Evolutionary conservation across 495 filamentous ascomycete species (phyloP).

Genomic region (Penicillium samsonianum): DNA sequence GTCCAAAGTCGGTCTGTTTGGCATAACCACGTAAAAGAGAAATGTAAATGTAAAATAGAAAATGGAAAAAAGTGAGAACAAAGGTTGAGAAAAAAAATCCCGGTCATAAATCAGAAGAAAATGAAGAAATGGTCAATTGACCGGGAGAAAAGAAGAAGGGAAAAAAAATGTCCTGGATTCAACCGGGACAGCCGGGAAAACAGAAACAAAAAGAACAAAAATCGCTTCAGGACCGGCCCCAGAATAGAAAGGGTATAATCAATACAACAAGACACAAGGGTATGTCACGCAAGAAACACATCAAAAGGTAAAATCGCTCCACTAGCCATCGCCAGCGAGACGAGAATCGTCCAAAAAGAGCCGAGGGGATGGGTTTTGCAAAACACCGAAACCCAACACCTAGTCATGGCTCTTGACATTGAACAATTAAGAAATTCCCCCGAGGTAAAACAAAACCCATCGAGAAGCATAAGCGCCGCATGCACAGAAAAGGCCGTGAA

Average conservation of each 20-base stretch:
- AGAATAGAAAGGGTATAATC: conserved; percentile 35
- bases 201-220: conserved; percentile 25
- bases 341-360: conserved; percentile 9
- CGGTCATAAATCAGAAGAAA: conserved; percentile 22
- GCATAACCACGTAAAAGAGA: conserved; percentile 46
- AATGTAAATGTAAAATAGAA: neutral
- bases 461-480: conserved; percentile 29
- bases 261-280: conserved; percentile 34
- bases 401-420: neutral
- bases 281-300: conserved; percentile 33
- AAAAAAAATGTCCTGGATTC: conserved; percentile 18
- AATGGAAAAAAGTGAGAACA: conserved; percentile 1
- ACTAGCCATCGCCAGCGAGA: conserved; percentile 30
- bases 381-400: neutral
- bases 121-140: conserved; percentile 21
- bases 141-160: conserved; percentile 20
- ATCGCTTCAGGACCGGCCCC: conserved; percentile 37
- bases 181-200: conserved; percentile 27
- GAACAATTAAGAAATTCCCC: conserved; percentile 28
- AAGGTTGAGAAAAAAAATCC: conserved; percentile 18
- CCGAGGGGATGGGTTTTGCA: neutral
- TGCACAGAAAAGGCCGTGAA: conserved; percentile 32
- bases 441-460: conserved; percentile 30
- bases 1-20: conserved; percentile 43
- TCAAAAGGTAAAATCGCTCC: conserved; percentile 25